Base-by-base conservation (phyloP, 2,329 filamentous ascomycete species). In the Ophiostoma montium region DNA sequence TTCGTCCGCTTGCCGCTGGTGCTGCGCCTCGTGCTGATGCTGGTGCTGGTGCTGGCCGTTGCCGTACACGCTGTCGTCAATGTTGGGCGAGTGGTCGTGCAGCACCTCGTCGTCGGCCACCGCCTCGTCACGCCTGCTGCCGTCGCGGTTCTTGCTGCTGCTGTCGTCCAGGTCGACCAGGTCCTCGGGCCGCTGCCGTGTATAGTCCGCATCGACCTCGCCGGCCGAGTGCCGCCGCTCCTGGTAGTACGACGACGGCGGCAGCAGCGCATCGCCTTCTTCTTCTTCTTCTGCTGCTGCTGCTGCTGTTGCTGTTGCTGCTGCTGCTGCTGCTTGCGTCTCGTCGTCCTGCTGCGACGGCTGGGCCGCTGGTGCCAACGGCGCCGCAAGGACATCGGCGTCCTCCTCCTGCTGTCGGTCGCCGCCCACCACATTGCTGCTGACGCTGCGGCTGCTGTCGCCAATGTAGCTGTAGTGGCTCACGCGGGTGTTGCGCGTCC, bases 191-290 rank as follows among this genome's bases (percentile, higher is more conserved):
- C 41, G 21, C 55, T 80, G 78, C 49, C 75, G 71, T 50, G 70
- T 72, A 60, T 65, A 75, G 67, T 72, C 71, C 32, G 82, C 72
- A 55, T 85, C 80, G 41, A 86, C 75, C 10, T 78, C 80, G 51
- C 84, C 84, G 46, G 88, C 85, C 11, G 81, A 84, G 62, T 87
- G 87, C 50, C 87, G 73, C 54, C 86, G 71, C 58, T 86, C 82
- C 45, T 74, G 71, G 27, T 61, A 58, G n/a, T 55, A 63, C 12
- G 65, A 58, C 35, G 69, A 50, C 9, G 55, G 54, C 33, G 55
- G 57, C 12, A 57, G 48, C 5, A 56, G 53, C 1, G 57, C 52
- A 27, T 59, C 59, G 46, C 64, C 61, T 7, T 57, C 53, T 5
- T 56, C 55, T 2, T 57, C 54, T 21, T 59, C 59, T 8, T 8